A percentile compares a stretch with the other conserved stretches of the same genome.
Evolutionary conservation across 768 basidiomycete species (phyloP).

Genomic region (Mycena kentingensis): DNA sequence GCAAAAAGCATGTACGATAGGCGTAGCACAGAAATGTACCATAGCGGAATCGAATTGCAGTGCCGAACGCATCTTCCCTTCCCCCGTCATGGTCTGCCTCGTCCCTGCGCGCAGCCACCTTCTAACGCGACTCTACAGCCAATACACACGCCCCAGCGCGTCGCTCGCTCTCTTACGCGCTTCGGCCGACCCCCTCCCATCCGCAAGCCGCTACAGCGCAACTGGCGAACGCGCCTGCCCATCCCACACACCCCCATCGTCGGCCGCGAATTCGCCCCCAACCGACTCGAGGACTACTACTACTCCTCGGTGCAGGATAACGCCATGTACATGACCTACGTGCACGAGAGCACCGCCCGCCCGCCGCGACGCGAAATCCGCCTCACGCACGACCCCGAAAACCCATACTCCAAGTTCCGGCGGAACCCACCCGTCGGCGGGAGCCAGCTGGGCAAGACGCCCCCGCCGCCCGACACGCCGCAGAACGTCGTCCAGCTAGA

Average conservation of each 20-base stretch:
- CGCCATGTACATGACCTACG: slow-evolving; percentile 93
- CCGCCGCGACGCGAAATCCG: slow-evolving; percentile 60
- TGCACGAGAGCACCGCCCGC: slow-evolving; percentile 63
- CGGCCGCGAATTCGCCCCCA: slow-evolving; percentile 69
- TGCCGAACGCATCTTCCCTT: too few relatives aligned
- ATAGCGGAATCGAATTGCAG: too few relatives aligned
- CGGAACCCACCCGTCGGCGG: slow-evolving; percentile 77
- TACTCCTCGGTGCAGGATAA: slow-evolving; percentile 78
- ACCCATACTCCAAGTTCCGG: slow-evolving; percentile 84
- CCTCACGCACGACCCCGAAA: slow-evolving; percentile 69
- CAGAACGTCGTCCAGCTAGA: slow-evolving; percentile 78
- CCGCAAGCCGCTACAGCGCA: slow-evolving; percentile 44
- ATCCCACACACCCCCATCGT: slow-evolving; percentile 67
- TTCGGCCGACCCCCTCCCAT: slow-evolving; percentile 58
- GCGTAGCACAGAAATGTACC: too few relatives aligned
- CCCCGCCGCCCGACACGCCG: slow-evolving; percentile 63
- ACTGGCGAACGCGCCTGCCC: slow-evolving; percentile 62
- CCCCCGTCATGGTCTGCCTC: too few relatives aligned
- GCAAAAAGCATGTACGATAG: too few relatives aligned
- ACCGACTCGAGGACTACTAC: slow-evolving; percentile 84
- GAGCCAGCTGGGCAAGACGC: slow-evolving; percentile 64
- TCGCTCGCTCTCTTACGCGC: slow-evolving; percentile 39
- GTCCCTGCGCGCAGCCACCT: too few relatives aligned
- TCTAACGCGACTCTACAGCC: too few relatives aligned
- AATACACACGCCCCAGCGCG: slow-evolving; percentile 11